Evolutionary conservation across 192 early-diverging fungal species (phyloP), one percentile per base, ranked within the genome.

Genomic region (Gonapodya sp.): DNA sequence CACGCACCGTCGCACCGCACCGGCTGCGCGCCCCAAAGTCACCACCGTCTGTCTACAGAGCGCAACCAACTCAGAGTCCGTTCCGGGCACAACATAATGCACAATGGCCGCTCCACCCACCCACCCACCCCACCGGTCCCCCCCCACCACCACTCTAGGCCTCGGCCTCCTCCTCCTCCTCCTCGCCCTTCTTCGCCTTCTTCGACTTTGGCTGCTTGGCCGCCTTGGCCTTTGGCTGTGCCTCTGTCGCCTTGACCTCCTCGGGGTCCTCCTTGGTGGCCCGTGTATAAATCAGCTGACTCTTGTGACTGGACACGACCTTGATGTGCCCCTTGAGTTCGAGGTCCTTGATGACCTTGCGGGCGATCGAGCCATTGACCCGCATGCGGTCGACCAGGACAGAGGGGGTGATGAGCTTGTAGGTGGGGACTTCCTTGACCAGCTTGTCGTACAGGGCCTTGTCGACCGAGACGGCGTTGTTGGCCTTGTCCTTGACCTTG

Each of bases 401-500:
- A 80, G 97, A 97, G 82, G 95, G 96, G 18, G 96, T 96, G 84
- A 99, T 94, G 87, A 99, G 93, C 92, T 98, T 98, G 94, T 98
- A 99, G 86, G 96, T 94, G 82, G 96, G 98, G 18, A 96, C 97
- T 89, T 99, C 98, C 95, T 99, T 99, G 91, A 94, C 94, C 73
- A 99, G 92, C 92, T 96, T 96, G 84, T 98, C 97, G 86, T 97
- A 96, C 82, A 97, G 98, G 83, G 95, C 86, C 87, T 96, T 95
- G 90, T 97, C 95, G 84, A 99, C 94, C 87, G 93, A 87, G 84
- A 99, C 97, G 86, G 94, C 90, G 93, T 99, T 98, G 95, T 99
- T 98, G 87, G 97, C 94, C 95, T 98, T 98, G 87, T 99, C 98
- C 95, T 98, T 98, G 81, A 96, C 95, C 92, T 97, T 97, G 85